A percentile compares a stretch with the other conserved stretches of the same genome.
Evolutionary conservation across 768 basidiomycete genomes (phyloP).

Genomic region (Tylopilus felleus): DNA sequence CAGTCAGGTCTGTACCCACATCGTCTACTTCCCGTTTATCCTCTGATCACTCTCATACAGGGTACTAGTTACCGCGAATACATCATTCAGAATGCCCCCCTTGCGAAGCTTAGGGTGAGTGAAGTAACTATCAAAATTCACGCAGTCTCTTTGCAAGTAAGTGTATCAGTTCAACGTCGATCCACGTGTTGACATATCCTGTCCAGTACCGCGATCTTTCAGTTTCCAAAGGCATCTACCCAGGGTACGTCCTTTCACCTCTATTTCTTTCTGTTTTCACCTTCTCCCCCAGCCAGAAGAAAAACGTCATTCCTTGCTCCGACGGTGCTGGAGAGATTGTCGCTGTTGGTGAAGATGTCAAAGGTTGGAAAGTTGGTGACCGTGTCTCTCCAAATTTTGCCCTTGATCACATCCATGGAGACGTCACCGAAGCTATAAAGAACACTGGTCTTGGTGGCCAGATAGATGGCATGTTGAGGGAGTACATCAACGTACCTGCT

Average conservation of each 20-base stretch:
- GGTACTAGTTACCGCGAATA: conserved; percentile 28
- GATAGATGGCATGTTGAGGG: conserved; percentile 41
- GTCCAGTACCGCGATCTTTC: conserved; percentile 49
- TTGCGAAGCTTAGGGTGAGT: conserved; percentile 12
- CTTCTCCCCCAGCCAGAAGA: conserved; percentile 18
- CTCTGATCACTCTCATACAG: conserved; percentile 10
- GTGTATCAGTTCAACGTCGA: neutral
- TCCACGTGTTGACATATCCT: neutral
- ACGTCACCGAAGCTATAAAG: conserved; percentile 35
- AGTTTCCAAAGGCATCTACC: conserved; percentile 40
- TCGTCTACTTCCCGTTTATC: too few species aligned
- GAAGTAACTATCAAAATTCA: too few species aligned
- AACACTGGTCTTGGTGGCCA: conserved; percentile 43
- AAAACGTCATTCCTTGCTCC: conserved; percentile 35
- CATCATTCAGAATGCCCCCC: conserved; percentile 13
- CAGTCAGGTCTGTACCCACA: too few species aligned
- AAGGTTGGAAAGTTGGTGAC: conserved; percentile 52
- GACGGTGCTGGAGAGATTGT: conserved; percentile 60
- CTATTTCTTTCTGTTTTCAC: conserved; percentile 26
- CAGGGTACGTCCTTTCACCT: conserved; percentile 30
- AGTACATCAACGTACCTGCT: conserved; percentile 44
- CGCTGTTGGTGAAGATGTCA: conserved; percentile 39
- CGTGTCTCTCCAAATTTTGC: conserved; percentile 55
- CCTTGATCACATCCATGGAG: conserved; percentile 35
- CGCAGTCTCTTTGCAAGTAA: conserved; percentile 37